Evolutionary conservation across 139 green algal genomes (phyloP).

Genomic region (Volvox reticuliferus): DNA sequence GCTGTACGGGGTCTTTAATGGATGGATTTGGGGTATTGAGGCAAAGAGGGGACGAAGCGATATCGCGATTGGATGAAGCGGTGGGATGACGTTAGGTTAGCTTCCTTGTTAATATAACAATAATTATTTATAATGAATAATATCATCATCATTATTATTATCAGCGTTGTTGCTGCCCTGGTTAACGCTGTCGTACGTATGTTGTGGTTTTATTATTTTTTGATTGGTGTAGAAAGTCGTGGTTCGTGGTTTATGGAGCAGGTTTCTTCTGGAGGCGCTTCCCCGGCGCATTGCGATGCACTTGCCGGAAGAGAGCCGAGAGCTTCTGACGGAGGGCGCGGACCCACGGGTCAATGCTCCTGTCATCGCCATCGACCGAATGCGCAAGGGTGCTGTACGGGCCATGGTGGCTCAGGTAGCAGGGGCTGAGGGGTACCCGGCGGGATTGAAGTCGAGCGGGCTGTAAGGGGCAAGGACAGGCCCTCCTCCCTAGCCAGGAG

Average conservation of each 20-base stretch:
- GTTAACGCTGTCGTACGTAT: too few relatives aligned
- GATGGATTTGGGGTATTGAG: too few relatives aligned
- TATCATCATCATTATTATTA: too few relatives aligned
- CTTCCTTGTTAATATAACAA: too few relatives aligned
- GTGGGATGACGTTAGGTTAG: too few relatives aligned
- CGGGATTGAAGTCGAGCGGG: not conserved
- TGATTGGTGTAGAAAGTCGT: not conserved
- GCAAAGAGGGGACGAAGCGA: too few relatives aligned
- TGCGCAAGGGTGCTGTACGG: conserved; percentile 32
- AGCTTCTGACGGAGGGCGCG: conserved; percentile 35
- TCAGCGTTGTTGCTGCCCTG: too few relatives aligned
- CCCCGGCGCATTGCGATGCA: conserved; percentile 34
- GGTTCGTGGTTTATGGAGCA: not conserved
- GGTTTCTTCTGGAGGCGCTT: conserved; percentile 42
- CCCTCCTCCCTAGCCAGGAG: not conserved
- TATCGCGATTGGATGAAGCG: too few relatives aligned
- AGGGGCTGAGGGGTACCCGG: not conserved
- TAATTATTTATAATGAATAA: too few relatives aligned
- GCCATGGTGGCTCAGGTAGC: conserved; percentile 35
- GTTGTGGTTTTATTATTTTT: too few relatives aligned
- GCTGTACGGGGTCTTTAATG: too few relatives aligned
- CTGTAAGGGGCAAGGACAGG: not conserved
- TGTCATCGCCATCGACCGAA: conserved; percentile 39
- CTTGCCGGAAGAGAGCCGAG: not conserved
- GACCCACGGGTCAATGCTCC: conserved; percentile 40